phyloP scores from a whole-genome alignment of 805 yeast species.

The Zygotorulaspora danielsina region DNA sequence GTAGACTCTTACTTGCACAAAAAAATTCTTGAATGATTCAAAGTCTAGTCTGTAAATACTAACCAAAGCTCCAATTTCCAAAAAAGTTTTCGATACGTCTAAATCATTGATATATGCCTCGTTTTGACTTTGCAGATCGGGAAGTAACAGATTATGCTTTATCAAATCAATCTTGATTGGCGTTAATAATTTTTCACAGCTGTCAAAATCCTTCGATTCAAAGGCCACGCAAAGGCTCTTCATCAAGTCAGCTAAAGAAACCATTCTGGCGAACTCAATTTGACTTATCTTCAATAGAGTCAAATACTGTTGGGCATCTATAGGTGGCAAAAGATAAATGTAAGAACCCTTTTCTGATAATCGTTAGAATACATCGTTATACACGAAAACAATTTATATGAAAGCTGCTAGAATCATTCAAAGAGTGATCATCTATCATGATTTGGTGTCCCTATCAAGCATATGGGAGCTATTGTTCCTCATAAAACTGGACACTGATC shows the following conservation, averaged over 20 bases:
- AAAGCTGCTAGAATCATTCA: background rate
- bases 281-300: too few species aligned
- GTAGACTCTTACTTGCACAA: slow-evolving; percentile 73
- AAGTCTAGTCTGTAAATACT: slow-evolving; percentile 62
- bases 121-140: slow-evolving; percentile 40
- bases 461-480: slow-evolving; percentile 17
- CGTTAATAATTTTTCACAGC: slow-evolving; percentile 59
- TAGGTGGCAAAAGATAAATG: slow-evolving; percentile 17
- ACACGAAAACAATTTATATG: slow-evolving; percentile 1
- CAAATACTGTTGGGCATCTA: too few species aligned
- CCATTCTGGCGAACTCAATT: slow-evolving; percentile 23
- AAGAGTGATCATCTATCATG: background rate
- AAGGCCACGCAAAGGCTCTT: slow-evolving; percentile 63
- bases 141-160: slow-evolving; percentile 71
- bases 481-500: slow-evolving; percentile 46
- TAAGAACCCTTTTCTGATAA: background rate
- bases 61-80: slow-evolving; percentile 84
- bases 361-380: slow-evolving; percentile 1
- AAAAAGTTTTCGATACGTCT: slow-evolving; percentile 69
- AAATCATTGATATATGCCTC: slow-evolving; percentile 54
- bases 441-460: background rate
- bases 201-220: slow-evolving; percentile 54
- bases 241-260: slow-evolving; percentile 63
- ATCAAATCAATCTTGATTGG: slow-evolving; percentile 76
- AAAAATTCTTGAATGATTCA: slow-evolving; percentile 63